Conservation (phyloP, 164 flowering plant species). For the Stephania cephalantha region DNA sequence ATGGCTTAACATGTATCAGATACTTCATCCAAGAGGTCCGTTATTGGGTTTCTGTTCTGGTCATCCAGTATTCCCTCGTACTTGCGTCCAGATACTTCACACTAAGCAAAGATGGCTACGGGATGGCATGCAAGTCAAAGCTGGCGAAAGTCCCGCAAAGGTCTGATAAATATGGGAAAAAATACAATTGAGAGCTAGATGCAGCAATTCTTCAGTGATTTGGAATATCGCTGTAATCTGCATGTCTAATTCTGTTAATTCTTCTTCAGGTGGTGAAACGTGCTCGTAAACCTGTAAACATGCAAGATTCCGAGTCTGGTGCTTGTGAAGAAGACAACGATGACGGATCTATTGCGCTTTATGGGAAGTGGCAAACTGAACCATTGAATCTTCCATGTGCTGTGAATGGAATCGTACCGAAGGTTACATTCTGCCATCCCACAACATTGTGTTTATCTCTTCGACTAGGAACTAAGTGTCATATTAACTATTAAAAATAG, state of each 20-base stretch:
- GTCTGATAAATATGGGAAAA: constrained; percentile 25
- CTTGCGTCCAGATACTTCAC: constrained; percentile 72
- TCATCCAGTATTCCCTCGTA: constrained; percentile 85
- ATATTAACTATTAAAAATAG: background rate
- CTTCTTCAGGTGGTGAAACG: constrained; percentile 52
- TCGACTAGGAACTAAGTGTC: background rate
- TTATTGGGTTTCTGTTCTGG: constrained; percentile 81
- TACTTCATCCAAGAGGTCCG: constrained; percentile 85
- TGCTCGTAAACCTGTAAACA: constrained; percentile 35
- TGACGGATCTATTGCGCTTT: constrained; percentile 46
- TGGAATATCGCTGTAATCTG: background rate
- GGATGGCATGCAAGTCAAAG: constrained; percentile 78
- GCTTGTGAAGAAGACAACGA: constrained; percentile 30
- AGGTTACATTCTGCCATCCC: constrained; percentile 34
- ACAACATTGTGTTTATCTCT: background rate
- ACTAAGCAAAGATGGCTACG: constrained; percentile 86
- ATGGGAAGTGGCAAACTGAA: constrained; percentile 92
- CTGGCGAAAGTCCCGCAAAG: constrained; percentile 71
- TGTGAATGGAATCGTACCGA: constrained; percentile 82
- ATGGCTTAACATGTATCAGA: constrained; percentile 87
- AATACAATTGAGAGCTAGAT: background rate
- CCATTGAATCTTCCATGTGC: constrained; percentile 72
- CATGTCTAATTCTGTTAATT: background rate
- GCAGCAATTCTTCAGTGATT: background rate
- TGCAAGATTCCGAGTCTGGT: constrained; percentile 36